Conservation (phyloP, 176 grass and related monocot genomes). For the Cocos nucifera region DNA sequence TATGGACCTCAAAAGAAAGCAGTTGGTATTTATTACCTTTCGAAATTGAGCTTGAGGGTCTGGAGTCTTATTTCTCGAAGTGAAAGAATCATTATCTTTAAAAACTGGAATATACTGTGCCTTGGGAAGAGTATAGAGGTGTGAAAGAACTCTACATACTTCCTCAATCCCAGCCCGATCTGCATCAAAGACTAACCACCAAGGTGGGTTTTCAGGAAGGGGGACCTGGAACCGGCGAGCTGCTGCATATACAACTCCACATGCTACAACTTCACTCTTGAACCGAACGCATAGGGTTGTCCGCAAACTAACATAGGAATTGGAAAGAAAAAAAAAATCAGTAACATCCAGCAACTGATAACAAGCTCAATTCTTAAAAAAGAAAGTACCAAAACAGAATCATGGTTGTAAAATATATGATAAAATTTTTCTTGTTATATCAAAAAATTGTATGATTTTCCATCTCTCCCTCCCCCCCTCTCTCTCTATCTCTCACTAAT, state of each 20-base stretch:
- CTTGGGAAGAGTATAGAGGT: slow-evolving; percentile 77
- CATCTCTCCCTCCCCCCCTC: no score
- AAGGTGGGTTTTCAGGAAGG: slow-evolving; percentile 81
- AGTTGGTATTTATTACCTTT: slow-evolving; percentile 38
- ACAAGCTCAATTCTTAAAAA: not conserved
- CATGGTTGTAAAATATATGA: no score
- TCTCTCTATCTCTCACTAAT: no score
- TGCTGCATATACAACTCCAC: slow-evolving; percentile 95
- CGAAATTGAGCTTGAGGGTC: slow-evolving; percentile 27
- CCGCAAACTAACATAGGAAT: slow-evolving; percentile 38
- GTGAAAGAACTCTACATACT: slow-evolving; percentile 84
- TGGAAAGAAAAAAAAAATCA: not conserved
- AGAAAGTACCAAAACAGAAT: no score
- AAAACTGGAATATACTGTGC: slow-evolving; percentile 70
- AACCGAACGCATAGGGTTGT: slow-evolving; percentile 88
- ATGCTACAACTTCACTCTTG: slow-evolving; percentile 97
- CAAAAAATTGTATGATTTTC: no score
- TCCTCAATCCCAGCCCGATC: slow-evolving; percentile 63
- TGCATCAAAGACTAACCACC: slow-evolving; percentile 90
- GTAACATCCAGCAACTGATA: not conserved
- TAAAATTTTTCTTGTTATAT: no score
- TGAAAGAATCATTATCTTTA: slow-evolving; percentile 85
- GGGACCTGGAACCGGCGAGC: slow-evolving; percentile 55
- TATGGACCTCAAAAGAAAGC: no score
- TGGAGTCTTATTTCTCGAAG: slow-evolving; percentile 27